These are phyloP conservation scores for Boletus rufocinnamomeus DNA, from an alignment of 768 basidiomycete genomes.

Conservation along the genomic window DNA sequence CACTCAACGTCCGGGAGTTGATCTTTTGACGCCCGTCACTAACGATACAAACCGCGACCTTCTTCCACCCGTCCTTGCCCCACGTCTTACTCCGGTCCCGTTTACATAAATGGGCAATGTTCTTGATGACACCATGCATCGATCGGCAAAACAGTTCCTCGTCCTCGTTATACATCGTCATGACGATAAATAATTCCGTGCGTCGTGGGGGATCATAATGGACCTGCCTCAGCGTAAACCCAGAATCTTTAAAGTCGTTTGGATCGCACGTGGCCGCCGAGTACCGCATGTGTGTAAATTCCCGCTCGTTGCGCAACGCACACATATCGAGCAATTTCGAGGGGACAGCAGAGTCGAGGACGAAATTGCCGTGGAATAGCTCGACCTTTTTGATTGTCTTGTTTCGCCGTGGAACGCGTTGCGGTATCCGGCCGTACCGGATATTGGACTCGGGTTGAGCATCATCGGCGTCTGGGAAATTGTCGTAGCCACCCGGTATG, in stretches of 20 bases:
- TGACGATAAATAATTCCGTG: conserved; percentile 94
- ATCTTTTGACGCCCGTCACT: conserved; percentile 86
- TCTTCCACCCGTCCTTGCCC: conserved; percentile 99
- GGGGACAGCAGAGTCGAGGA: conserved; percentile 87
- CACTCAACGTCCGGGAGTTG: conserved; percentile 78
- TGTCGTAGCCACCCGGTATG: conserved; percentile 46
- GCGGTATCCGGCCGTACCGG: conserved; percentile 88
- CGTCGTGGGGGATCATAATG: conserved; percentile 88
- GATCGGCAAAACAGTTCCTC: conserved; percentile 89
- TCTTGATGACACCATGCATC: conserved; percentile 96
- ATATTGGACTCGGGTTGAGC: conserved; percentile 55
- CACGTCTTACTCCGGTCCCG: conserved; percentile 89
- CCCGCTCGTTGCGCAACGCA: conserved; percentile 72
- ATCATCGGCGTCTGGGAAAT: conserved; percentile 34
- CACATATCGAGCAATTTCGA: conserved; percentile 89
- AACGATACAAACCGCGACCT: conserved; percentile 92
- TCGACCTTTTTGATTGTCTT: conserved; percentile 95
- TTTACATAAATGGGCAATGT: conserved; percentile 85
- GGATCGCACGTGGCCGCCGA: conserved; percentile 96
- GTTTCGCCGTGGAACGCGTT: conserved; percentile 83
- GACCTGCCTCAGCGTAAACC: conserved; percentile 88
- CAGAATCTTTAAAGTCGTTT: conserved; percentile 79
- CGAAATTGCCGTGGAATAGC: conserved; percentile 92
- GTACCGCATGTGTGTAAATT: conserved; percentile 96
- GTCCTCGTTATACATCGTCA: conserved; percentile 98